Base-by-base conservation (phyloP, 164 flowering plant species). In the Stephania yunnanensis region DNA sequence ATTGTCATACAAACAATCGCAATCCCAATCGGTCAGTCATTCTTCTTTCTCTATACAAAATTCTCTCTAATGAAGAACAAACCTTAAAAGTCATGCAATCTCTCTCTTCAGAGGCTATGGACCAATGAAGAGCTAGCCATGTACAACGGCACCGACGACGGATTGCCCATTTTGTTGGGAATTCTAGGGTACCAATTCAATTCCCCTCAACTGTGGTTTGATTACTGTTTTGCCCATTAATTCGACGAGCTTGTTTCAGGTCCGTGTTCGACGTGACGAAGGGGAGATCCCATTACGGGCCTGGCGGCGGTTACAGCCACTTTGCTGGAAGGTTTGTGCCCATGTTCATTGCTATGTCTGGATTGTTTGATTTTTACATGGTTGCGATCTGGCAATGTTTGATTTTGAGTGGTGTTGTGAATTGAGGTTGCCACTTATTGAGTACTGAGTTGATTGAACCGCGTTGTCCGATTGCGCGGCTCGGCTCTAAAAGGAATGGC, bases 241-340 rank as follows among this genome's bases (percentile, higher is more conserved):
- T 19, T 58, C 7, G 22, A 17, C 65, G 17, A 15, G 58, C 52
- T 75, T 66, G 66, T 53, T 55, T 65, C 84, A 93, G 98, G 72
- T 90, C 97, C 15, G 97, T 95, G 72, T 92, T 91, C 84, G 99
- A 95, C 83, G 99, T 95, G 31, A 93, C 94, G 2, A 90, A 90
- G 84, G 97, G 99, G 68, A 90, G 81, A 83, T 86, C 88, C 46
- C 97, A 95, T 78, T 95, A 95, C 74, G 99, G 99, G 5, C 73
- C 66, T 11, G 97, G 94, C 78, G 97, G 95, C 44, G 89, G 91
- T 69, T 95, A 95, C 85, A 79, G 85, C 77, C 99, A 95, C 81
- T 95, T 95, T 78, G 84, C 99, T 58, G 99, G 99, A 83, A 92
- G 98, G 97, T 90, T 74, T 22, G 79, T 72, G 64, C 73, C 73